Base-by-base conservation (phyloP, 495 filamentous ascomycete genomes). In the Hypoxylon trugodes region DNA sequence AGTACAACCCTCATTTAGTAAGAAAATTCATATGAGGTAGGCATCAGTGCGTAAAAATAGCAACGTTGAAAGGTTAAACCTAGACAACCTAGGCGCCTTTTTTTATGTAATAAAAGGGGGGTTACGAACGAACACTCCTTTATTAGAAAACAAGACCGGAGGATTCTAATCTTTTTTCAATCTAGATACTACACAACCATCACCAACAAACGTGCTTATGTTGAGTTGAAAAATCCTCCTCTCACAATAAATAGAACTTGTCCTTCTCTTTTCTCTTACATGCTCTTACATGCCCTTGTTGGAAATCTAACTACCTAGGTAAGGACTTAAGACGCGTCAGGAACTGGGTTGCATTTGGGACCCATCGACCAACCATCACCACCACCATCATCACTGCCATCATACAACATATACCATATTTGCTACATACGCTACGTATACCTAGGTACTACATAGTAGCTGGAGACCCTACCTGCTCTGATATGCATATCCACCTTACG, bases 401-500 rank as follows among this genome's bases (percentile, higher is more conserved):
- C n/a, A n/a, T n/a, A n/a, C n/a, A n/a, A n/a, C n/a, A n/a, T n/a
- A n/a, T n/a, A n/a, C n/a, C n/a, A n/a, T n/a, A n/a, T n/a, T 24
- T 19, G 6, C 26, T 8, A 47, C 15, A 10, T 33, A 32, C 42
- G 28, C 6, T 38, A 16, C 15, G 10, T 33, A 38, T 54, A 40
- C 36, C 28, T 22, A 36, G 1, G 7, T 48, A 48, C n/a, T 48
- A 48, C n/a, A 6, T 47, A 32, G 7, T 40, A 40, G 37, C 16
- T 47, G 32, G 26, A 15, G 30, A 19, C 13, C 24, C n/a, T n/a
- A n/a, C n/a, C n/a, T n/a, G n/a, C n/a, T n/a, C n/a, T n/a, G n/a
- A n/a, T 50, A 52, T 48, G 41, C 35, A 62, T 61, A 59, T 59
- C 36, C 43, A 68, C 54, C 65, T 64, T 59, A 68, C 65, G 24